Percentiles rank a stretch among this genome's conserved stretches.
Evolutionary conservation across 805 yeast species (phyloP).

Genomic region (Pichia membranifaciens): DNA sequence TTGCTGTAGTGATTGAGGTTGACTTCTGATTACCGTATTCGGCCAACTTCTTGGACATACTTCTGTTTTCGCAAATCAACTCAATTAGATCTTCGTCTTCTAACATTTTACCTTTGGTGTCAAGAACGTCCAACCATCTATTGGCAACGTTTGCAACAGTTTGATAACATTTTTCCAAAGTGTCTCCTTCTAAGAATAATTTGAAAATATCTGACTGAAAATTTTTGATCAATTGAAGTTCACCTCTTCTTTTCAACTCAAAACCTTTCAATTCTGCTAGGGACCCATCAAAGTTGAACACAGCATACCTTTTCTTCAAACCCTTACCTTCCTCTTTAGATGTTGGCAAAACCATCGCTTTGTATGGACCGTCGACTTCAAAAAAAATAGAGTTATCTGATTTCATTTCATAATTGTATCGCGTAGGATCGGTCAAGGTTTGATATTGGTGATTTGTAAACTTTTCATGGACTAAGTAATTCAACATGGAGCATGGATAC

Average conservation of each 20-base stretch:
- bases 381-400: slow-evolving; percentile 94
- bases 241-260: slow-evolving; percentile 95
- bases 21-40: slow-evolving; percentile 91
- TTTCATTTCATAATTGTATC: slow-evolving; percentile 63
- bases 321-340: slow-evolving; percentile 98
- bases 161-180: slow-evolving; percentile 72
- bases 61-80: slow-evolving; percentile 91
- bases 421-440: slow-evolving; percentile 65
- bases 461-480: slow-evolving; percentile 81
- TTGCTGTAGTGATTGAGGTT: slow-evolving; percentile 93
- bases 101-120: slow-evolving; percentile 75
- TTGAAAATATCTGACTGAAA: slow-evolving; percentile 94
- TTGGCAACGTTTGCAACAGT: slow-evolving; percentile 92
- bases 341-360: slow-evolving; percentile 95
- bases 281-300: slow-evolving; percentile 89
- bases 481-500: slow-evolving; percentile 95
- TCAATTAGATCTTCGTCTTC: slow-evolving; percentile 94
- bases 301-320: slow-evolving; percentile 93
- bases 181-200: slow-evolving; percentile 77
- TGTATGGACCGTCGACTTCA: slow-evolving; percentile 98
- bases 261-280: slow-evolving; percentile 95
- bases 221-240: slow-evolving; percentile 83
- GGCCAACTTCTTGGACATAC: slow-evolving; percentile 85
- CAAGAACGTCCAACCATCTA: slow-evolving; percentile 92
- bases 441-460: slow-evolving; percentile 96